phyloP scores from a whole-genome alignment of 2,329 filamentous ascomycete species.

The Atkinsonella texensis region DNA sequence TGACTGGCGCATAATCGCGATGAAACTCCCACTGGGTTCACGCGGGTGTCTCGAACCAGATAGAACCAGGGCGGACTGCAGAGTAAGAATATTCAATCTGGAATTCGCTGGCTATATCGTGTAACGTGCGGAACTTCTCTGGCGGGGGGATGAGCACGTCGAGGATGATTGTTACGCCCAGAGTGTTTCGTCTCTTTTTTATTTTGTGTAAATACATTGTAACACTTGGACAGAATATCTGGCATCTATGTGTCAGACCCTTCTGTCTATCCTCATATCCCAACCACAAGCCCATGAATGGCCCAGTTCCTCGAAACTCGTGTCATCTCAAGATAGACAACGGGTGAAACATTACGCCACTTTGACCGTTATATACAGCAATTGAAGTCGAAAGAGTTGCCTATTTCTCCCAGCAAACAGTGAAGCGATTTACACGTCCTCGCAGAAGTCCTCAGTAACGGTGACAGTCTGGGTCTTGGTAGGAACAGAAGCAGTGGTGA shows the following conservation, averaged over 20 bases:
- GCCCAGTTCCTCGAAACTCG: not conserved
- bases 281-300: not conserved
- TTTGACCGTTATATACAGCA: not conserved
- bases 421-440: conserved; percentile 18
- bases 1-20: too few species aligned
- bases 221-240: not conserved
- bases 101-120: not conserved
- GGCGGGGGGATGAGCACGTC: not conserved
- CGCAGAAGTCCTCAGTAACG: conserved; percentile 29
- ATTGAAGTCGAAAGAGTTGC: not conserved
- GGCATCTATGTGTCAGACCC: not conserved
- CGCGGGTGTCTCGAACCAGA: too few species aligned
- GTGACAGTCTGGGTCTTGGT: conserved; percentile 30
- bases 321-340: not conserved
- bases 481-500: conserved; percentile 25
- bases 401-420: not conserved
- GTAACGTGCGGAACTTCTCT: not conserved
- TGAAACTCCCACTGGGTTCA: too few species aligned
- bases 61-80: too few species aligned
- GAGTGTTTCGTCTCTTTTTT: not conserved
- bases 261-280: not conserved
- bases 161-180: not conserved
- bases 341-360: not conserved
- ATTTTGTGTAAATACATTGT: conserved; percentile 1
- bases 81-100: not conserved